A percentile compares a stretch with the other conserved stretches of the same genome.
These are phyloP conservation scores for Suillus subluteus DNA, from an alignment of 768 basidiomycete genomes.

Conservation along the genomic window DNA sequence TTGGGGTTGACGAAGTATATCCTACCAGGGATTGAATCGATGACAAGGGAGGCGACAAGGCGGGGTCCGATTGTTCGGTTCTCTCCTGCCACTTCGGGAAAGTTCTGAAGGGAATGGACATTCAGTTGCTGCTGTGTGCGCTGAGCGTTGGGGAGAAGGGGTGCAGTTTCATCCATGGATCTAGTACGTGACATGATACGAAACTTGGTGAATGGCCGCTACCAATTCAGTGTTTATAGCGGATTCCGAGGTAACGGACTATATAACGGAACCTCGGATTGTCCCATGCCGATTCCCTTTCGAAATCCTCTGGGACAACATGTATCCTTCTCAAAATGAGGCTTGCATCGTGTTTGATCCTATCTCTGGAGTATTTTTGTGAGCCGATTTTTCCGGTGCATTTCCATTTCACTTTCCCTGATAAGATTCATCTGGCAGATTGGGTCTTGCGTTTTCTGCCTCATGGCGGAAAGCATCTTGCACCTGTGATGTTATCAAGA, in stretches of 20 bases:
- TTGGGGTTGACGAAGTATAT: slow-evolving; percentile 5
- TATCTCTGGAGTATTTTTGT: slow-evolving; percentile 9
- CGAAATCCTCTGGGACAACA: slow-evolving; percentile 16
- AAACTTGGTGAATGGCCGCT: background rate
- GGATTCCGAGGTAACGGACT: slow-evolving; percentile 15
- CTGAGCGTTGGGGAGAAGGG: slow-evolving; percentile 25
- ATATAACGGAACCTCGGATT: slow-evolving; percentile 15
- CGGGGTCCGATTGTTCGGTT: slow-evolving; percentile 25
- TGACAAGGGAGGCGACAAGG: slow-evolving; percentile 51
- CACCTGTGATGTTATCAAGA: slow-evolving; percentile 19
- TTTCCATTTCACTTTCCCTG: slow-evolving; percentile 12
- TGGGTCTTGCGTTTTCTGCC: slow-evolving; percentile 30
- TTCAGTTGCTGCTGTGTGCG: slow-evolving; percentile 15
- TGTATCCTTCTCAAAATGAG: slow-evolving; percentile 23
- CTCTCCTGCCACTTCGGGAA: slow-evolving; percentile 35
- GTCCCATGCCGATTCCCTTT: slow-evolving; percentile 10
- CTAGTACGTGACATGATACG: slow-evolving; percentile 20
- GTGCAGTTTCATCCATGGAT: slow-evolving; percentile 35
- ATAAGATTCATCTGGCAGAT: slow-evolving; percentile 15
- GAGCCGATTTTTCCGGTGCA: slow-evolving; percentile 12
- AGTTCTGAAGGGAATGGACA: slow-evolving; percentile 15
- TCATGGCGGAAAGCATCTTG: slow-evolving; percentile 50
- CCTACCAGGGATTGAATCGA: slow-evolving; percentile 64
- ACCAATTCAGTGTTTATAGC: slow-evolving; percentile 22
- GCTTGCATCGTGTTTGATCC: slow-evolving; percentile 35